phyloP scores from a whole-genome alignment of 2,329 filamentous ascomycete species.

The Neodidymelliopsis sp. region DNA sequence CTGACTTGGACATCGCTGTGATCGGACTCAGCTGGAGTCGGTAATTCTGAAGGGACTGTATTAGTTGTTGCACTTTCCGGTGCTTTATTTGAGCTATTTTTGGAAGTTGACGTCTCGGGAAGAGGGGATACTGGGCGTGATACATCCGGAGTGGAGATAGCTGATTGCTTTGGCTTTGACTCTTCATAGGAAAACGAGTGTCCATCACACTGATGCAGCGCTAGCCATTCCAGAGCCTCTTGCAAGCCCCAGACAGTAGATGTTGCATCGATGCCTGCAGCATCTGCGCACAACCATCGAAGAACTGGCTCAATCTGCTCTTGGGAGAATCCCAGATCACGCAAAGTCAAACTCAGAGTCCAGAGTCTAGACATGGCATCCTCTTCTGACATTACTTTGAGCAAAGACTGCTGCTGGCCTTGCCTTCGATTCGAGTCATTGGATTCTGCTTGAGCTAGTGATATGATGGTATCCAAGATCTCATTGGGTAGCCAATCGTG shows the following conservation, averaged over 20 bases:
- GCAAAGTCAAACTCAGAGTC: slow-evolving; percentile 79
- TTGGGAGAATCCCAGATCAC: slow-evolving; percentile 70
- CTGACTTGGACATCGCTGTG: slow-evolving; percentile 52
- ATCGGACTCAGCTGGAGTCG: slow-evolving; percentile 20
- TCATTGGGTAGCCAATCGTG: slow-evolving; percentile 83
- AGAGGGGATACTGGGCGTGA: slow-evolving; percentile 31
- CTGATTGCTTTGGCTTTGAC: slow-evolving; percentile 24
- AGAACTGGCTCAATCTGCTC: slow-evolving; percentile 42
- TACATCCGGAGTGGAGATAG: slow-evolving; percentile 25
- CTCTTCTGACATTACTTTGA: slow-evolving; percentile 69
- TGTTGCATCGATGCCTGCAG: slow-evolving; percentile 59
- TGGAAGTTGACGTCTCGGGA: neutral
- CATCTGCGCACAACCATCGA: slow-evolving; percentile 47
- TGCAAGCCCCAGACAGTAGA: slow-evolving; percentile 80
- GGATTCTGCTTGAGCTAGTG: slow-evolving; percentile 71
- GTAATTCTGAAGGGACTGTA: no score
- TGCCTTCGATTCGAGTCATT: slow-evolving; percentile 59
- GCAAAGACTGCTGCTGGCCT: slow-evolving; percentile 46
- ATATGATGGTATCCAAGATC: slow-evolving; percentile 77
- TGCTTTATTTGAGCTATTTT: neutral
- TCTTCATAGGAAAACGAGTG: slow-evolving; percentile 76
- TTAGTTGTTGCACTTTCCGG: no score
- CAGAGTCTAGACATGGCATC: slow-evolving; percentile 82
- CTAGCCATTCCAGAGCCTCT: slow-evolving; percentile 88
- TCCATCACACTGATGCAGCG: slow-evolving; percentile 72